Percentiles rank a stretch among this genome's conserved stretches.
These are phyloP conservation scores for Dactylella cylindrospora DNA, from an alignment of 2,329 filamentous ascomycete species.

Conservation along the genomic window DNA sequence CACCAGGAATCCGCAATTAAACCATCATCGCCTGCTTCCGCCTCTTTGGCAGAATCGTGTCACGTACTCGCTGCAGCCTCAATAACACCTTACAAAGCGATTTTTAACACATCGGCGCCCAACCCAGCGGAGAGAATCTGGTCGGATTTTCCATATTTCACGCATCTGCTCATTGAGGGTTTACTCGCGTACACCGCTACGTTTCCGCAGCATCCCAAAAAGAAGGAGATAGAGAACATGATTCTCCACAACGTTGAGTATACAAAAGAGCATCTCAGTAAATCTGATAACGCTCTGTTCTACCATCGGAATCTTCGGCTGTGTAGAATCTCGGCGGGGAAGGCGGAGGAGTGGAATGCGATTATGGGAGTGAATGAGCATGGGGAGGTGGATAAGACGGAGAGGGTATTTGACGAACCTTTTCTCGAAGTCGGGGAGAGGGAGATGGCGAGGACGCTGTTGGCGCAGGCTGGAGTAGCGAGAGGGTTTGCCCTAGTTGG, in stretches of 20 bases:
- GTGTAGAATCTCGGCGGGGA: conserved; percentile 21
- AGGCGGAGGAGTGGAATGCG: conserved; percentile 31
- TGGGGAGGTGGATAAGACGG: conserved; percentile 16
- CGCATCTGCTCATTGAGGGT: conserved; percentile 33
- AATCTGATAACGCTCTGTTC: conserved; percentile 9
- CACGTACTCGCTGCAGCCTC: conserved; percentile 21
- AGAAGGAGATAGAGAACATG: conserved; percentile 26
- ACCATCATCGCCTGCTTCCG: not conserved
- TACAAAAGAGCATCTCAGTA: conserved; percentile 19
- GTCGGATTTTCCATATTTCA: conserved; percentile 36
- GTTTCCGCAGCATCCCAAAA: conserved; percentile 36
- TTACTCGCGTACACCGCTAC: conserved; percentile 19
- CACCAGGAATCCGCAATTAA: conserved; percentile 21
- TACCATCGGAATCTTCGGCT: conserved; percentile 35
- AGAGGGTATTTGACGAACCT: conserved; percentile 38
- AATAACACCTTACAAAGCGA: conserved; percentile 37
- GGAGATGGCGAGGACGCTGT: conserved; percentile 25
- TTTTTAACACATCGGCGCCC: conserved; percentile 33
- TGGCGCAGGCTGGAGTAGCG: conserved; percentile 35
- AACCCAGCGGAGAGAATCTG: conserved; percentile 30
- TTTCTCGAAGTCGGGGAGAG: conserved; percentile 11
- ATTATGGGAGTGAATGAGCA: conserved; percentile 28
- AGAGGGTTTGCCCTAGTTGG: conserved; percentile 24
- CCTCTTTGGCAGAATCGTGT: conserved; percentile 13
- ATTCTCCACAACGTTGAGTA: conserved; percentile 33